Conservation (phyloP, 2,329 filamentous ascomycete genomes). For the Phoma sp. region DNA sequence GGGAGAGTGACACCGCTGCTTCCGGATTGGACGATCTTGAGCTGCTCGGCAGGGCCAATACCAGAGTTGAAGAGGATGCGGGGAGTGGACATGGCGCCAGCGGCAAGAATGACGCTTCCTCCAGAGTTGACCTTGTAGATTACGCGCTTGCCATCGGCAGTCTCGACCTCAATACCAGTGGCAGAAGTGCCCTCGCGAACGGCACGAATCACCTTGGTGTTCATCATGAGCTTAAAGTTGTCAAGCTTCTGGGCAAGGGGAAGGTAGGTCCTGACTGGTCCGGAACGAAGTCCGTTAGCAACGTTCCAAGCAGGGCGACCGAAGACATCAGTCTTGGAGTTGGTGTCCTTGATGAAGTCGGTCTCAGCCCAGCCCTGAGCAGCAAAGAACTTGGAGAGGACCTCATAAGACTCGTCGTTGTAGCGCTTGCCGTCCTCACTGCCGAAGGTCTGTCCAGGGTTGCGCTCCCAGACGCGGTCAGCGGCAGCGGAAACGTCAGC, state of each 20-base stretch:
- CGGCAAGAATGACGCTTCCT: conserved; percentile 71
- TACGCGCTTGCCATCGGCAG: conserved; percentile 48
- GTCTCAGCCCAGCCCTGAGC: conserved; percentile 69
- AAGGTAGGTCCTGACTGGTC: conserved; percentile 74
- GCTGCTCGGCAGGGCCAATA: conserved; percentile 66
- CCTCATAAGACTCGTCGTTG: conserved; percentile 68
- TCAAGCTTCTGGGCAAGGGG: conserved; percentile 64
- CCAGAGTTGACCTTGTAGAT: conserved; percentile 63
- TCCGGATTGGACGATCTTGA: conserved; percentile 54
- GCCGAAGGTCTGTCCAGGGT: conserved; percentile 71
- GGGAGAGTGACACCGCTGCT: conserved; percentile 52
- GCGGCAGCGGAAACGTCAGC: conserved; percentile 67
- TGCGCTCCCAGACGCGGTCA: conserved; percentile 71
- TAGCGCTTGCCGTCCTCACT: conserved; percentile 71
- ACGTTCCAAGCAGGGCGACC: conserved; percentile 72
- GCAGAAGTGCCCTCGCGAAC: conserved; percentile 67
- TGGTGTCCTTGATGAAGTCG: conserved; percentile 66
- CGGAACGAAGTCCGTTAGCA: conserved; percentile 68
- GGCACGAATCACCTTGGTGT: conserved; percentile 70
- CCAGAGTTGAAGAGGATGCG: conserved; percentile 73
- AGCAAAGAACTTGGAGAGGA: conserved; percentile 67
- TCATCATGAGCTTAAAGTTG: conserved; percentile 72
- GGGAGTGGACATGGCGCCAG: conserved; percentile 72
- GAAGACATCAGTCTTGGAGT: conserved; percentile 67
- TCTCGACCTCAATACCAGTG: conserved; percentile 69